Evolutionary conservation across 768 basidiomycete species (phyloP).

Genomic region (Cystobasidium ongulense): DNA sequence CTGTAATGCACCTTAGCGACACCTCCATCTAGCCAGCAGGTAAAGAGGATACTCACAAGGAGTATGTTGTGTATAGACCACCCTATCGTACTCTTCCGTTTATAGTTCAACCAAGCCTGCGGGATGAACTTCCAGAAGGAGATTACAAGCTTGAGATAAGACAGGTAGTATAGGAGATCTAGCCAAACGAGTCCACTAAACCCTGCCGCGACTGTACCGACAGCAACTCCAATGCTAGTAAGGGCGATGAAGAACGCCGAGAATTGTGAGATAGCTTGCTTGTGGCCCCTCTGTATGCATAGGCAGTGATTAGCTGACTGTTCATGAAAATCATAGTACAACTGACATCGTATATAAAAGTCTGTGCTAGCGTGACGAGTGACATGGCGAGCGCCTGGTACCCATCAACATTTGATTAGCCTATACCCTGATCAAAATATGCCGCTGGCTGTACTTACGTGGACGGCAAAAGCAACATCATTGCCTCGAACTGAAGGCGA

Average conservation of each 20-base stretch:
- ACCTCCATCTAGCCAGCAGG: neutral
- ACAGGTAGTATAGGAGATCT: conserved; percentile 44
- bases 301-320: neutral
- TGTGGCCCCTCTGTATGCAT: neutral
- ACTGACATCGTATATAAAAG: conserved; percentile 43
- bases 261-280: conserved; percentile 38
- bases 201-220: neutral
- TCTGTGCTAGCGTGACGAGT: conserved; percentile 43
- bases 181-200: conserved; percentile 37
- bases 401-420: conserved; percentile 29
- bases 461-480: conserved; percentile 48
- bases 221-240: neutral
- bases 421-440: neutral
- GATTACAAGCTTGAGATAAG: conserved; percentile 46
- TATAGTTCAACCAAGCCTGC: conserved; percentile 45
- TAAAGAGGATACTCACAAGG: conserved; percentile 7
- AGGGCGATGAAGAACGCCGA: conserved; percentile 22
- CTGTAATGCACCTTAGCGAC: neutral
- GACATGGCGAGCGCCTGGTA: conserved; percentile 41
- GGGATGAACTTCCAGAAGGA: conserved; percentile 48
- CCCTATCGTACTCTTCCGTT: conserved; percentile 44
- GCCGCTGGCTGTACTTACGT: conserved; percentile 36
- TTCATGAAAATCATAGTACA: neutral
- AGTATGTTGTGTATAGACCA: conserved; percentile 33
- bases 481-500: conserved; percentile 44